Percentiles rank a stretch among this genome's conserved stretches.
phyloP scores from a whole-genome alignment of 768 basidiomycete genomes.

The Chalciporus sphaerocephalus region DNA sequence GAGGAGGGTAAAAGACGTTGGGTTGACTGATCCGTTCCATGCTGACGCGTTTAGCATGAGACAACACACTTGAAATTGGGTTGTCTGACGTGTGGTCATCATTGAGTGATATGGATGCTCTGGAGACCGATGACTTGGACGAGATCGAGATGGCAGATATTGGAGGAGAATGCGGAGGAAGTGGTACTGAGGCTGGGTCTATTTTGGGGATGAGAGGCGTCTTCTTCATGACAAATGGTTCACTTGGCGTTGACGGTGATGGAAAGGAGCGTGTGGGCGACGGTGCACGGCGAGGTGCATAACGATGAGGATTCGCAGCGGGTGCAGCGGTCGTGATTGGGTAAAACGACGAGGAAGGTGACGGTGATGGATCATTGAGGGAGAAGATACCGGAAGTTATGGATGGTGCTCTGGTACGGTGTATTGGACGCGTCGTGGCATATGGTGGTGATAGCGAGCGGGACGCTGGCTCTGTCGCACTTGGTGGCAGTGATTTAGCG shows the following conservation, averaged over 20 bases:
- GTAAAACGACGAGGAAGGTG: slow-evolving; percentile 37
- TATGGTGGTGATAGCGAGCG: slow-evolving; percentile 34
- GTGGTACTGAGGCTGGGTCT: slow-evolving; percentile 54
- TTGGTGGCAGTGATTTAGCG: slow-evolving; percentile 31
- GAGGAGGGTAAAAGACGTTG: slow-evolving; percentile 11
- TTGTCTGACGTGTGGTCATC: slow-evolving; percentile 36
- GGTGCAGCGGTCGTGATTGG: slow-evolving; percentile 54
- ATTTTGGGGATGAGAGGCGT: slow-evolving; percentile 32
- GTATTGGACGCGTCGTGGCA: slow-evolving; percentile 30
- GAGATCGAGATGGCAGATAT: slow-evolving; percentile 69
- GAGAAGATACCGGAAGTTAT: slow-evolving; percentile 24
- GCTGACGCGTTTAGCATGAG: slow-evolving; percentile 38
- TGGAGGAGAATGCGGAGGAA: slow-evolving; percentile 68
- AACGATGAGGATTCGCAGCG: slow-evolving; percentile 59
- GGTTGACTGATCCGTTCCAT: slow-evolving; percentile 18
- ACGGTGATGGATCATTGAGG: slow-evolving; percentile 19
- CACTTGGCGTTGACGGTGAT: slow-evolving; percentile 25
- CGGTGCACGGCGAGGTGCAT: slow-evolving; percentile 33
- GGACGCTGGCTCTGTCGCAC: slow-evolving; percentile 33
- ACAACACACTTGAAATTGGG: slow-evolving; percentile 41
- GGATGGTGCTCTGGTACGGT: slow-evolving; percentile 29
- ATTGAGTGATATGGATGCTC: slow-evolving; percentile 42
- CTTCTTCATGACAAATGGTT: slow-evolving; percentile 16
- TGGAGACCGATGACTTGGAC: slow-evolving; percentile 67
- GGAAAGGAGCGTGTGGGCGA: slow-evolving; percentile 33